Base-by-base conservation (phyloP, 1,284 basidiomycete species). In the Omphalotus olearius region DNA sequence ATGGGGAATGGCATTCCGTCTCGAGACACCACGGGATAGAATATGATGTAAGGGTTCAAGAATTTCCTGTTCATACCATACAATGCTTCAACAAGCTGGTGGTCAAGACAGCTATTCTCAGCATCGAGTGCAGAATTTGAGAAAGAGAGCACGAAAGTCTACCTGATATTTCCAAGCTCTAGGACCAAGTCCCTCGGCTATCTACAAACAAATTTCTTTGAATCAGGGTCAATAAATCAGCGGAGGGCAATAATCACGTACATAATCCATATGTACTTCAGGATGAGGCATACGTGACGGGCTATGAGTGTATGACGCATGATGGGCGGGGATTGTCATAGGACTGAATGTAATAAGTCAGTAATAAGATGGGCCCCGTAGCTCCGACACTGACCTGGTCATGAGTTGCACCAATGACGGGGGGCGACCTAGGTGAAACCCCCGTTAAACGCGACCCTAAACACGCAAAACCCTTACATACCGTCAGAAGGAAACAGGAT, bases 201-300 rank as follows among this genome's bases (percentile, higher is more conserved):
- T 70, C 74, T 76, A 56, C 33, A 51, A 43, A 56, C 26, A 30
- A 44, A 36, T 30, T 40, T 51, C 30, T 51, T 47, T 38, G 46
- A 44, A 50, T 47, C 38, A 53, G 46, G 47, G 23, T 38, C 49
- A 44, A 39, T 41, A 42, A 14, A 54, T 13, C 16, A 39, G 17
- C 28, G 39, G 42, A 38, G 35, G 42, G 53, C 55, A 50, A 20
- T 45, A 33, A 37, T 53, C 25, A 64, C 69, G 54, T 58, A 76
- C 83, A 67, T 85, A 88, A 65, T 91, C 86, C 87, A 91, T 91
- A 62, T 85, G 80, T 35, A 88, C 78, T 64, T 90, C 85, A 7
- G 88, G 88, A 66, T 90, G 88, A 1, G 88, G 88, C 72, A 87
- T 78, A 45, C 83, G 79, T 45, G 77, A 60, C 51, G 74, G 68